Evolutionary conservation across 108 stramenopile species (phyloP).

Genomic region (Pseudonitzschia multiseries): DNA sequence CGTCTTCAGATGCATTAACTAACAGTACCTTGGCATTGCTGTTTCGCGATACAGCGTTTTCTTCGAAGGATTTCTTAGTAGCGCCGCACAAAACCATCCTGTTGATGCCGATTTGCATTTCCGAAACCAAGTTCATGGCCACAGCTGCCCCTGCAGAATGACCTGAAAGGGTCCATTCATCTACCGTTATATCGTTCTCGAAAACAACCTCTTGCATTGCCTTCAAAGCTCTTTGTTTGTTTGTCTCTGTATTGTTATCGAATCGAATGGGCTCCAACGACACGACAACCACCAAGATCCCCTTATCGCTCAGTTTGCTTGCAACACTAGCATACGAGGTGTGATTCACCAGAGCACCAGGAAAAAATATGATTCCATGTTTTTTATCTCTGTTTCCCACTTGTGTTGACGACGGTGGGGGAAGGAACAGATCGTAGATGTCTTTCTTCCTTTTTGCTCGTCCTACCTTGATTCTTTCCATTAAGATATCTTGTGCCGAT

Average conservation of each 20-base stretch:
- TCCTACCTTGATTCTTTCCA: slow-evolving; percentile 4
- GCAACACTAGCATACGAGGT: slow-evolving; percentile 57
- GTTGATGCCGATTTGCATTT: slow-evolving; percentile 10
- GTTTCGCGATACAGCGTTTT: not conserved
- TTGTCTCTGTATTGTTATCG: not conserved
- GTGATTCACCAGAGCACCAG: slow-evolving; percentile 57
- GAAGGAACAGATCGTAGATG: slow-evolving; percentile 20
- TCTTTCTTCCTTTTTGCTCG: slow-evolving; percentile 9
- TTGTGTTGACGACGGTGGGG: not conserved
- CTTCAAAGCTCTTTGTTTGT: not conserved
- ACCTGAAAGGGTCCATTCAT: slow-evolving; percentile 33
- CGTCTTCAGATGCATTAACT: slow-evolving; percentile 29
- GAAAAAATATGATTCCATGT: slow-evolving; percentile 50
- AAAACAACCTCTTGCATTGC: slow-evolving; percentile 12
- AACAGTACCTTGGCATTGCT: slow-evolving; percentile 19
- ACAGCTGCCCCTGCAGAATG: slow-evolving; percentile 39
- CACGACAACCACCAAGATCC: slow-evolving; percentile 46
- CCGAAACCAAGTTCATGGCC: slow-evolving; percentile 7
- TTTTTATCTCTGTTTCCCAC: slow-evolving; percentile 6
- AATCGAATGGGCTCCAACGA: slow-evolving; percentile 42
- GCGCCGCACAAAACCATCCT: slow-evolving; percentile 35
- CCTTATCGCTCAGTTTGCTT: slow-evolving; percentile 41
- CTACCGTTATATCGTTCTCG: not conserved
- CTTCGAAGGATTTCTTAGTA: slow-evolving; percentile 19
- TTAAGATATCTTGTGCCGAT: slow-evolving; percentile 52